Conservation (phyloP, 495 filamentous ascomycete genomes). For the Polyplosphaeria fusca region DNA sequence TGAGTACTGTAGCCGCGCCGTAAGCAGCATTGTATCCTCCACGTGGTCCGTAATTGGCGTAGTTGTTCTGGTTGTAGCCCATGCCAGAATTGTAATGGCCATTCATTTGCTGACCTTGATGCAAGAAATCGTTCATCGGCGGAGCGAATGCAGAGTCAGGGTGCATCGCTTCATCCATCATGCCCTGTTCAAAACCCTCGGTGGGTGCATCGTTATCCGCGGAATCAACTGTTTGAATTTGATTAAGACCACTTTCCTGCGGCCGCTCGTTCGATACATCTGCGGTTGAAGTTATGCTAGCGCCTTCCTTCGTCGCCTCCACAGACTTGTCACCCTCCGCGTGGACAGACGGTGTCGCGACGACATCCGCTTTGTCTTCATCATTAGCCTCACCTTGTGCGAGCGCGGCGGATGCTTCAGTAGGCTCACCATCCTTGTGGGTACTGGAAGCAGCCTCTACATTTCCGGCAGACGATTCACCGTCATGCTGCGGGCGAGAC, state of each 20-base stretch:
- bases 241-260: conserved; percentile 9
- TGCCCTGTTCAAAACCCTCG: conserved; percentile 18
- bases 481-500: conserved; percentile 8
- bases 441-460: not conserved
- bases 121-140: conserved; percentile 19
- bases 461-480: conserved; percentile 2
- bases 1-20: conserved; percentile 29
- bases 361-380: not conserved
- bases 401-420: conserved; percentile 2
- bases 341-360: not conserved
- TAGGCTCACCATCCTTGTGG: conserved; percentile 3
- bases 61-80: conserved; percentile 17
- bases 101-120: conserved; percentile 1
- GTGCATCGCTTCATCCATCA: conserved; percentile 15
- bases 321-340: not conserved
- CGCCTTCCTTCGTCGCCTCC: not conserved
- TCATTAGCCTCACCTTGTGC: conserved; percentile 21
- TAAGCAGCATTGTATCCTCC: conserved; percentile 25
- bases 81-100: conserved; percentile 5
- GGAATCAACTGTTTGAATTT: conserved; percentile 29
- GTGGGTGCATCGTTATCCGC: conserved; percentile 30
- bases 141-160: not conserved
- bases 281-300: conserved; percentile 2
- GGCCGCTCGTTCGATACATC: not conserved
- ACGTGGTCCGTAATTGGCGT: conserved; percentile 11